A percentile compares a stretch with the other conserved stretches of the same genome.
Conservation (phyloP, 1,284 basidiomycete species). For the Tylopilus orsonianus region DNA sequence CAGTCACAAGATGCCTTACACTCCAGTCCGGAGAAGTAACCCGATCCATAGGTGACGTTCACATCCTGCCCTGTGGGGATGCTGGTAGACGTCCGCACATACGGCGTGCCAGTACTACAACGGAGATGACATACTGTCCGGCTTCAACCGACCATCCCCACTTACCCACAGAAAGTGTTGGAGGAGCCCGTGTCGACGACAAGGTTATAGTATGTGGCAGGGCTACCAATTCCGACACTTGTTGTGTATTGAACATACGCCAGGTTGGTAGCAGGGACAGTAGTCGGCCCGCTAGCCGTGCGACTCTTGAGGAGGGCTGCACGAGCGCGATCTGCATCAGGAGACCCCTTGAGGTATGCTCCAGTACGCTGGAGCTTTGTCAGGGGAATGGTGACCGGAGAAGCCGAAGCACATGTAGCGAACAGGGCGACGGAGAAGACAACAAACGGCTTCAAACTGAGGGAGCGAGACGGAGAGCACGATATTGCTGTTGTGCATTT, state of each 20-base stretch:
- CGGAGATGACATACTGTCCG: background rate
- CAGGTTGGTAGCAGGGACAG: slow-evolving; percentile 22
- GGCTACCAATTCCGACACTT: slow-evolving; percentile 26
- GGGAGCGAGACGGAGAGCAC: too few relatives aligned
- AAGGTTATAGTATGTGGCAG: slow-evolving; percentile 25
- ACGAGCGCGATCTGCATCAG: slow-evolving; percentile 25
- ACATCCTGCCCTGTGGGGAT: slow-evolving; percentile 26
- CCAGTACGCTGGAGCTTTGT: slow-evolving; percentile 12
- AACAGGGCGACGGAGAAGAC: slow-evolving; percentile 12
- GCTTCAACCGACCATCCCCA: background rate
- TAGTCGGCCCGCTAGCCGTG: background rate
- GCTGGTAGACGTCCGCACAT: slow-evolving; percentile 24
- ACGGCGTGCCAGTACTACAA: slow-evolving; percentile 19
- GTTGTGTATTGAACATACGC: slow-evolving; percentile 22
- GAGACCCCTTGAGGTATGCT: slow-evolving; percentile 19
- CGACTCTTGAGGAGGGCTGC: slow-evolving; percentile 12
- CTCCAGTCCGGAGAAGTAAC: slow-evolving; percentile 23
- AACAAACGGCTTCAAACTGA: slow-evolving; percentile 18
- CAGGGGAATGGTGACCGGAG: slow-evolving; percentile 14
- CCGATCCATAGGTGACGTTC: slow-evolving; percentile 24
- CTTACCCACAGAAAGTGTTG: slow-evolving; percentile 35
- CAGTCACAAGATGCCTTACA: slow-evolving; percentile 14
- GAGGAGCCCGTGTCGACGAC: slow-evolving; percentile 35
- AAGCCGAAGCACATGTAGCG: slow-evolving; percentile 15
- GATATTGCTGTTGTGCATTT: too few relatives aligned